Evolutionary conservation across 2,329 filamentous ascomycete species (phyloP).

Genomic region (Aspergillus pseudoglaucus): DNA sequence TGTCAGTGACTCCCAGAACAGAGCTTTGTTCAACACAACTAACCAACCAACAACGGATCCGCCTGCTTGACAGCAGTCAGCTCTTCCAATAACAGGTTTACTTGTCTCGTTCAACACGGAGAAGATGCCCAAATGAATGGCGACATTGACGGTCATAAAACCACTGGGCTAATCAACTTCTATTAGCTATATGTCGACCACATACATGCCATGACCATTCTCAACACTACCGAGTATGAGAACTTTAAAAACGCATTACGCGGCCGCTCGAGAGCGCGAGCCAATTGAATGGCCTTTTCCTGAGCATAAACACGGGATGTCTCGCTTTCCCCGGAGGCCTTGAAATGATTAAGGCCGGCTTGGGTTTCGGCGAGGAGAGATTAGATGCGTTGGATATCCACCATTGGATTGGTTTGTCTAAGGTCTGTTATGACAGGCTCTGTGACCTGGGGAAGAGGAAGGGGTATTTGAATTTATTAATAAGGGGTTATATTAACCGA

Average conservation of each 20-base stretch:
- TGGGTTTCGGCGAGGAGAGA: slow-evolving; percentile 5
- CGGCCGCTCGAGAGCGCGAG: slow-evolving; percentile 13
- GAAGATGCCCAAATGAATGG: slow-evolving; percentile 15
- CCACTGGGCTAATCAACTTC: slow-evolving; percentile 8
- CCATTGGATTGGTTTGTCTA: not conserved
- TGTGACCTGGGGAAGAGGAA: not conserved
- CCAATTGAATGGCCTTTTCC: slow-evolving; percentile 10
- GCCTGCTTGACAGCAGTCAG: slow-evolving; percentile 15
- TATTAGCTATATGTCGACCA: not conserved
- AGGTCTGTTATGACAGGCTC: not conserved
- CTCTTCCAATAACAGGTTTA: slow-evolving; percentile 6
- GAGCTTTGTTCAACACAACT: not conserved
- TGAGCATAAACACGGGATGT: slow-evolving; percentile 9
- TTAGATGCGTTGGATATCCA: slow-evolving; percentile 8
- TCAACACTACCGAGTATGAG: slow-evolving; percentile 8
- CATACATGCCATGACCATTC: not conserved
- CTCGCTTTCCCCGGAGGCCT: slow-evolving; percentile 5
- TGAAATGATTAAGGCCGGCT: slow-evolving; percentile 6
- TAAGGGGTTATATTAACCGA: not conserved
- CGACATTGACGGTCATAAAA: slow-evolving; percentile 15
- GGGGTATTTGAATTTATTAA: not conserved
- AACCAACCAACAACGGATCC: slow-evolving; percentile 17
- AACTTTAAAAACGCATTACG: slow-evolving; percentile 16
- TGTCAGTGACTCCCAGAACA: not conserved
- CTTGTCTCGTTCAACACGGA: slow-evolving; percentile 9